These are phyloP conservation scores for Exobasidium rhododendri DNA, from an alignment of 1,284 basidiomycete genomes.

Conservation along the genomic window DNA sequence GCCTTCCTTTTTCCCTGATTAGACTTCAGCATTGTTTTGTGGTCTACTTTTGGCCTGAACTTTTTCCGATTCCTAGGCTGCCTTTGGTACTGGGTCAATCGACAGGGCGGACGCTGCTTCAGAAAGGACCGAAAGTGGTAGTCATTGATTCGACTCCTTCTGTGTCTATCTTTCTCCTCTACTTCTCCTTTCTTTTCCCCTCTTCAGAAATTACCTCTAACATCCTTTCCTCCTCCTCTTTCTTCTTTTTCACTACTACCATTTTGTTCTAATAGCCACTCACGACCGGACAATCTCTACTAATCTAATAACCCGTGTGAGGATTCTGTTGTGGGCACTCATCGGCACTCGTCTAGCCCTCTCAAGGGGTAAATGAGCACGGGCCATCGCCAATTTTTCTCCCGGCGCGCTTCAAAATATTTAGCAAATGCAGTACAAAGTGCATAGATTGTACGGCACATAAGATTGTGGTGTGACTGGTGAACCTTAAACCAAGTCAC, in stretches of 20 bases:
- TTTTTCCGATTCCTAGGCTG: constrained; percentile 67
- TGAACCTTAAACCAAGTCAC: too few species aligned
- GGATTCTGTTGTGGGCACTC: too few species aligned
- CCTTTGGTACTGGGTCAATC: constrained; percentile 46
- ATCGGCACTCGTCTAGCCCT: too few species aligned
- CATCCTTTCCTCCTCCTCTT: background rate
- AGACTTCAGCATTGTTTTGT: constrained; percentile 68
- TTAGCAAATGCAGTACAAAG: too few species aligned
- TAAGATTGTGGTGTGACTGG: too few species aligned
- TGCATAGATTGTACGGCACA: too few species aligned
- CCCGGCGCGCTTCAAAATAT: too few species aligned
- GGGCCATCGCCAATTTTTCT: too few species aligned
- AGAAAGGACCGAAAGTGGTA: constrained; percentile 22
- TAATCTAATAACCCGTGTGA: too few species aligned
- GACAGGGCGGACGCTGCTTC: constrained; percentile 47
- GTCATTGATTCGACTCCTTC: background rate
- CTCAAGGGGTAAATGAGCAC: too few species aligned
- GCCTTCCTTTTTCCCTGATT: background rate
- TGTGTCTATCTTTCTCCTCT: background rate
- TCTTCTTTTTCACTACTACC: too few species aligned
- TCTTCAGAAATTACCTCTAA: background rate
- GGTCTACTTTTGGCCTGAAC: constrained; percentile 80
- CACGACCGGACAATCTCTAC: too few species aligned
- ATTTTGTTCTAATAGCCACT: background rate
- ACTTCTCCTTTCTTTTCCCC: background rate